Evolutionary conservation across 805 yeast genomes (phyloP), one percentile per base, ranked within the genome.

Genomic region (Saccharomycopsis capsularis): DNA sequence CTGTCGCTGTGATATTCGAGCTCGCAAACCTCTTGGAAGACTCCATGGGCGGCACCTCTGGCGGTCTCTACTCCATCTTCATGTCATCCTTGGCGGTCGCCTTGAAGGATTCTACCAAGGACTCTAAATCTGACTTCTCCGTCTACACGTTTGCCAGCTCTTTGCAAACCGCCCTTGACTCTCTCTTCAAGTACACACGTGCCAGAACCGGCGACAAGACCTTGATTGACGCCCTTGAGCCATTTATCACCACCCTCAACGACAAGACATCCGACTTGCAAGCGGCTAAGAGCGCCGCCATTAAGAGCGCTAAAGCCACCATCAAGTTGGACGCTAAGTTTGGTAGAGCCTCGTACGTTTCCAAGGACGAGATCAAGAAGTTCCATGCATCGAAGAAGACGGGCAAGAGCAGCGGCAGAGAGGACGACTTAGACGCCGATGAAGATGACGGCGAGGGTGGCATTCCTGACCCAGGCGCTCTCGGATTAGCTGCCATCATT

Each of bases 1-100:
- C 54, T 2, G 48, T 47, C 3, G 49, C 48, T 11, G 43, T 44
- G 13, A 42, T 52, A 18, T 46, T 44, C 22, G 77, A 77, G 56
- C 74, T 90, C 43, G 85, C 96, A 2, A 95, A 88, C 48, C 64
- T 84, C 19, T 88, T 90, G 32, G 97, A 90, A 62, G 79, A 79
- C 48, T 79, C 79, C n/a, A 91, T 91, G 97, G 98, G 97, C 46
- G 98, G 98, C 44, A 91, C 98, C 0, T 85, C 95, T 1, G 98
- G 98, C 46, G 97, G 96, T 1, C 66, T 90, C 35, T 90, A 90
- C 64, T 85, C 95, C 2, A 91, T 90, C 48, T 86, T 72, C 66
- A 70, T 91, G 53, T 79, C 95, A 32, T 87, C 95, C 1, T 73
- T 90, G 52, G 83, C 86, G 1, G 70, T 74, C 34, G 74, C 76